Base-by-base conservation (phyloP, 768 basidiomycete species). In the Leccinellum luteum region DNA sequence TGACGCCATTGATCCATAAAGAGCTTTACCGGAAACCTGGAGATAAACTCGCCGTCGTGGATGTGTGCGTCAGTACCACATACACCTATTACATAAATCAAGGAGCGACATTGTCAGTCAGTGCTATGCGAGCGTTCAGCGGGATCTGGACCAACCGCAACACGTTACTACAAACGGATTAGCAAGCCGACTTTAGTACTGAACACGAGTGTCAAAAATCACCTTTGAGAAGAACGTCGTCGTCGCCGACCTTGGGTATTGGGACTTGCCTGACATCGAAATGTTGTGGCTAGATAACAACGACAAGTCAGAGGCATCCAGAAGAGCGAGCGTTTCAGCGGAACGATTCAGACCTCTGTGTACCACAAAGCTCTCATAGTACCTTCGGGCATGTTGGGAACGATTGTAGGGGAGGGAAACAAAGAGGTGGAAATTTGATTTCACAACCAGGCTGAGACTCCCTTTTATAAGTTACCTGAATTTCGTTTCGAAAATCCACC, bases 281-380 rank as follows among this genome's bases (percentile, higher is more conserved):
- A 51, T 89, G 71, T 64, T 76, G 74, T 54, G 89, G 84, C 86
- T 89, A 64, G 60, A 69, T 43, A 51, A 57, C 25, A 52, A 43
- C 41, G 45, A 51, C 44, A 19, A 12, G 45, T 70, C 45, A 63
- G 60, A 62, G 31, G 12, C 21, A 51, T 4, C 51, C 45, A 54
- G 48, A 25, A 23, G 28, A 28, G 28, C 28, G 49, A 28, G 15
- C n/a, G 10, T 32, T 47, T 19, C 47, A 19, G 67, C 6, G 58
- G 6, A 3, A 75, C 3, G 44, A 14, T 23, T 43, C n/a, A 38
- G 62, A 89, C 89, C 60, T 78, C 78, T 65, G 79, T 80, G 75
- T 90, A 92, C 76, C 81, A 90, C 63, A 90, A 74, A 17, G 89
- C 89, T 72, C 83, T 82, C 89, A 92, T 91, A 25, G 77, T 82